Evolutionary conservation across 345 rosid species (phyloP), one percentile per base, ranked within the genome.

Genomic region (Geranium brycei): DNA sequence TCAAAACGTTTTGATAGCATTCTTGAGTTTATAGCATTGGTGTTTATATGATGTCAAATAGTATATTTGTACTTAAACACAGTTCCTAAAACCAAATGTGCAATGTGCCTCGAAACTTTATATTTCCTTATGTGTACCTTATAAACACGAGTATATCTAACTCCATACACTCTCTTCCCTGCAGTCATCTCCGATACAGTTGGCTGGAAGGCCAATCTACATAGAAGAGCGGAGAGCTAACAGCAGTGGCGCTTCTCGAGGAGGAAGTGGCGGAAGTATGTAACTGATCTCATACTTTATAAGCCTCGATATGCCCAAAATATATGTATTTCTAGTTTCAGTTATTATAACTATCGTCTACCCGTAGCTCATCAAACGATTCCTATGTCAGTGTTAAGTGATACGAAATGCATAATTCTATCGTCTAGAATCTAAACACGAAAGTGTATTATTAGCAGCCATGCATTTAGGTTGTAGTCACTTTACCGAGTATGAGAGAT

Each of bases 221-320:
- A 82, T 93, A 5, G 99, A 93, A 71, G 99, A 88, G 78, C 88
- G 99, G 72, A 83, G 99, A 81, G 91, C 99, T 18, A 93, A 86
- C 71, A 83, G 80, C 19, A 81, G 82, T 28, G 79, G 88, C 68
- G 78, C 80, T 67, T 66, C 81, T 62, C 88, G 95, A 23, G 97
- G 95, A 66, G 95, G 95, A 85, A 83, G 96, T 89, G 83, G 41
- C 1, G 41, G 41, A 35, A 35, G 41, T 68, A 89, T 72, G 58
- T 28, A 59, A 47, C 5, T 40, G 17, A 32, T 57, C 16, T 28
- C 31, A 30, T 17, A 61, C 15, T 53, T 4, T 67, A 7, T 32
- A 19, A 65, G 61, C 17, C 32, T 64, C 57, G 6, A 58, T 17
- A 15, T 28, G 53, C 23, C 62, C 11, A 58, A 55, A 35, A 8